These are phyloP conservation scores for Xylariaceae sp. DNA, from an alignment of 2,329 filamentous ascomycete genomes.

Conservation along the genomic window DNA sequence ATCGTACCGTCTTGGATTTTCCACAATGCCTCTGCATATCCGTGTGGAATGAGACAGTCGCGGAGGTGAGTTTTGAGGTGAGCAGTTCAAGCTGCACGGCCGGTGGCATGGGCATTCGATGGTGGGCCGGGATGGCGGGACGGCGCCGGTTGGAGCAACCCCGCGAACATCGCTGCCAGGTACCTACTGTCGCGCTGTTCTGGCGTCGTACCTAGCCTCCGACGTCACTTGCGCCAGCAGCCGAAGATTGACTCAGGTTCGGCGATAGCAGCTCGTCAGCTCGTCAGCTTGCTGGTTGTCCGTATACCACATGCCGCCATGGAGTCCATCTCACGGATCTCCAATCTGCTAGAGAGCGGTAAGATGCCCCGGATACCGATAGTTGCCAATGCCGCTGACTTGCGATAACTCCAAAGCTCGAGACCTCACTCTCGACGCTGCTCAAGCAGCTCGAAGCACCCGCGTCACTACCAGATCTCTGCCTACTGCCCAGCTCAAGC, in stretches of 20 bases:
- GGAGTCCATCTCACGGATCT: constrained; percentile 96
- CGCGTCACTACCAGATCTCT: constrained; percentile 61
- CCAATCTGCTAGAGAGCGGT: constrained; percentile 92
- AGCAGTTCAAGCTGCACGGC: no score
- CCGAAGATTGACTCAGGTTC: constrained; percentile 3
- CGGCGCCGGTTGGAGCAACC: not conserved
- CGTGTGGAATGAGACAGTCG: no score
- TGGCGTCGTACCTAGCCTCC: not conserved
- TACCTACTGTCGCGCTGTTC: not conserved
- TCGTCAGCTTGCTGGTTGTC: constrained; percentile 20
- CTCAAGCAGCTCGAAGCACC: constrained; percentile 73
- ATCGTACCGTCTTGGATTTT: no score
- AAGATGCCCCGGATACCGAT: constrained; percentile 29
- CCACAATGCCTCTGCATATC: no score
- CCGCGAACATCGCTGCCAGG: not conserved
- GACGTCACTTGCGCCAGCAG: constrained; percentile 2
- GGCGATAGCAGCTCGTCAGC: constrained; percentile 27
- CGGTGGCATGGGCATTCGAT: no score
- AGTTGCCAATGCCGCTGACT: constrained; percentile 4
- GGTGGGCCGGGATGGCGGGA: no score
- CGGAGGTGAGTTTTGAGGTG: no score
- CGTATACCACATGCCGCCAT: constrained; percentile 44
- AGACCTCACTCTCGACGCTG: constrained; percentile 95
- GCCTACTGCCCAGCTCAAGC: constrained; percentile 83
- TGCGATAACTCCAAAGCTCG: constrained; percentile 58